Base-by-base conservation (phyloP, 2,329 filamentous ascomycete genomes). In the Exophiala oligosperma region DNA sequence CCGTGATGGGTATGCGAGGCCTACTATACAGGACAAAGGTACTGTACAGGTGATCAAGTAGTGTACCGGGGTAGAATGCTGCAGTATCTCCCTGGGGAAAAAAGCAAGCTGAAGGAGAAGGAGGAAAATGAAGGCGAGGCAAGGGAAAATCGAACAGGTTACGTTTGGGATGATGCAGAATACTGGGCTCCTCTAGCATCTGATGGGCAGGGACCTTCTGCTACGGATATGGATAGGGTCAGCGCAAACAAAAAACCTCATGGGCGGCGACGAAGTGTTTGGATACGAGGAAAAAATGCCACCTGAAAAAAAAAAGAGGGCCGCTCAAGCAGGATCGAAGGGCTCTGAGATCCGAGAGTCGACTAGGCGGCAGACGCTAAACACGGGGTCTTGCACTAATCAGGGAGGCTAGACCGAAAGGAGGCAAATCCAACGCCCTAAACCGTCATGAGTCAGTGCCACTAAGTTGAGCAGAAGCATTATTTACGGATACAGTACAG, bases 391-490 rank as follows among this genome's bases (percentile, higher is more conserved):
- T 43, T 11, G 32, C 48, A 50, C 40, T 43, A 43, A 23, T 17
- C 37, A 12, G 40, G 32, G 11, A 28, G 35, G 26, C 49, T 53
- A 52, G 49, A 14, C 40, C 21, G 14, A n/a, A 17, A 17, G 14
- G 40, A 11, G 40, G 14, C 12, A 43, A 43, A 43, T 5, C 40
- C 46, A 55, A 56, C 57, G 57, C 52, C 17, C 52, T 56, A 54
- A 55, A 24, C 48, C 29, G 24, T 53, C 56, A 52, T 28, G 29
- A 28, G 47, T 21, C 53, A 52, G 47, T 43, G 40, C 40, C 2
- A 37, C 7, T 17, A 43, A 43, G 40, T 43, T 43, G n/a, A 43
- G 14, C 40, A 14, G 40, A 43, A 17, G 40, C 21, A 11, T 43
- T 14, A 14, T 23, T 26, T 28, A n/a, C 17, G 29, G 43, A 17